Evolutionary conservation across 306 rosid genomes (phyloP).

Genomic region (cucumber (Cucumis sativus)): DNA sequence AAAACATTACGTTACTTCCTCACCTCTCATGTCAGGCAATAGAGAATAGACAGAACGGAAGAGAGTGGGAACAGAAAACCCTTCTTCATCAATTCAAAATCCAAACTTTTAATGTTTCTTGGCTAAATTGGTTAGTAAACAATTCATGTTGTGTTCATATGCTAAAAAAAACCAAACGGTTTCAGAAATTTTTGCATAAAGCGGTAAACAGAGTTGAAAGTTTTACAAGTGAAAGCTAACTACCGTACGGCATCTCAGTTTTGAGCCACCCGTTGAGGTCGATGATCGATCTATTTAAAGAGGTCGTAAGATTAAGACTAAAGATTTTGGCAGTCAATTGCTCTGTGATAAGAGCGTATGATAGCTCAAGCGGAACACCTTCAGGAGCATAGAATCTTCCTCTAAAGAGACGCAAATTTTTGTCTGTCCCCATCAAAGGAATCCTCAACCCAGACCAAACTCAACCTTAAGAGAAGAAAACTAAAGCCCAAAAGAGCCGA

Average conservation of each 20-base stretch:
- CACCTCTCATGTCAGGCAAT: neutral
- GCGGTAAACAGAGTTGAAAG: neutral
- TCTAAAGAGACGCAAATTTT: neutral
- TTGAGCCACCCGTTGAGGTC: neutral
- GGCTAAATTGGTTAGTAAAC: neutral
- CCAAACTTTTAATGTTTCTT: neutral
- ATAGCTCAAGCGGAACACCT: neutral
- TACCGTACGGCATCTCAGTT: neutral
- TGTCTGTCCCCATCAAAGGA: neutral
- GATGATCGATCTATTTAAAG: neutral
- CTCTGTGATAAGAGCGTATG: neutral
- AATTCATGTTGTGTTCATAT: neutral
- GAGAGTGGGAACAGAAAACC: neutral
- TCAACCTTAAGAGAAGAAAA: neutral
- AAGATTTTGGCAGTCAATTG: neutral
- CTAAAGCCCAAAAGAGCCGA: neutral
- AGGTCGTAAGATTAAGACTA: neutral
- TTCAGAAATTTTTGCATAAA: neutral
- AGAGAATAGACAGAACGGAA: neutral
- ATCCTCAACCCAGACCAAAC: neutral
- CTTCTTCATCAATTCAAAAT: neutral
- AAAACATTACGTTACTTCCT: neutral
- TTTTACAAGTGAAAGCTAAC: neutral
- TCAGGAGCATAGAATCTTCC: neutral
- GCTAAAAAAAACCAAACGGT: neutral